Conservation (phyloP, 177 flowering plant species). For the Vitis hybrid region DNA sequence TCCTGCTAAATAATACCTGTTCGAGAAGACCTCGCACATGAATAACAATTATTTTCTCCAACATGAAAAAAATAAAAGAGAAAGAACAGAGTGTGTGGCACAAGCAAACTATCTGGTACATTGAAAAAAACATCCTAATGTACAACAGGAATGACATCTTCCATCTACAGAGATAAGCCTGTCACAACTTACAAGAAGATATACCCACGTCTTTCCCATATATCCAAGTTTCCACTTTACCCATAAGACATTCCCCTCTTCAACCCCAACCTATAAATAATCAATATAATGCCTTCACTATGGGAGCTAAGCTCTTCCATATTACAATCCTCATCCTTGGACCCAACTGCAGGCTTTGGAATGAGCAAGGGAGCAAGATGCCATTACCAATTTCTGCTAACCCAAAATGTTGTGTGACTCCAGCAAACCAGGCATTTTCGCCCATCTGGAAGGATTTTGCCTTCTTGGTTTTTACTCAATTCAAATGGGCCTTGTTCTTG, state of each 20-base stretch:
- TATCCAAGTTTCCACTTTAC: background rate
- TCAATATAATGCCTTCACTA: background rate
- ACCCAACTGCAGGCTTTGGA: background rate
- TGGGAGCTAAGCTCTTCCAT: background rate
- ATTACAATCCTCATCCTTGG: background rate
- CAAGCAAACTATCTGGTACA: too few species aligned
- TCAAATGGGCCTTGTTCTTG: slow-evolving; percentile 38
- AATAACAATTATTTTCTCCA: too few species aligned
- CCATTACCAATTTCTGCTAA: background rate
- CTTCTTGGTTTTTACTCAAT: background rate
- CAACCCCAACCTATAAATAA: background rate
- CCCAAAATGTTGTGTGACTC: background rate
- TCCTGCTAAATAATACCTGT: too few species aligned
- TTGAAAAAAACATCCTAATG: background rate
- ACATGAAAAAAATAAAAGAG: too few species aligned
- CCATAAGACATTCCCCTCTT: background rate
- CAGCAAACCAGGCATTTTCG: background rate
- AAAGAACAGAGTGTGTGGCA: too few species aligned
- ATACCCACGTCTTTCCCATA: background rate
- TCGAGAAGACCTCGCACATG: too few species aligned
- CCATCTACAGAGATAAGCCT: slow-evolving; percentile 20
- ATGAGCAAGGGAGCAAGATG: background rate
- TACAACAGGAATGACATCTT: slow-evolving; percentile 7
- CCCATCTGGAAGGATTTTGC: background rate
- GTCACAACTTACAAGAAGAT: background rate